Percentiles rank a stretch among this genome's conserved stretches.
phyloP scores from a whole-genome alignment of 768 basidiomycete genomes.

The Hygrophorus russula region DNA sequence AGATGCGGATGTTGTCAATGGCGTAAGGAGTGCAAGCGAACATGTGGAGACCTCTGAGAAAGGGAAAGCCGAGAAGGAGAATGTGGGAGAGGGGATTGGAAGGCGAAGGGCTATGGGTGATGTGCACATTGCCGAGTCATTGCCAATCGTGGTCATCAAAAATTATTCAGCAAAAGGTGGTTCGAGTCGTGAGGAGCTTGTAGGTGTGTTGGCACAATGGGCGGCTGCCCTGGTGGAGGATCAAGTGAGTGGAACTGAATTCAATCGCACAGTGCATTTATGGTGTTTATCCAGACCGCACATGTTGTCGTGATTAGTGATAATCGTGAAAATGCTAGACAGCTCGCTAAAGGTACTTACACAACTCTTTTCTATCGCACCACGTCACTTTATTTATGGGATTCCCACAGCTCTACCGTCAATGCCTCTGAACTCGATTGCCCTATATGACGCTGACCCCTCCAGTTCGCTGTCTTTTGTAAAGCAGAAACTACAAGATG shows the following conservation, averaged over 20 bases:
- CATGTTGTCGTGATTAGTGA: slow-evolving; percentile 90
- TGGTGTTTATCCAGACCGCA: slow-evolving; percentile 46
- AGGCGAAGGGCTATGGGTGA: slow-evolving; percentile 30
- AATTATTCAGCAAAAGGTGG: slow-evolving; percentile 59
- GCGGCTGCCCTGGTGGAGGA: slow-evolving; percentile 73
- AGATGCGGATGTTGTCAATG: slow-evolving; percentile 1
- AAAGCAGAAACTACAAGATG: slow-evolving; percentile 60
- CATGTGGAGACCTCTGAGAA: neutral
- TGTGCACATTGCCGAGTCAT: slow-evolving; percentile 38
- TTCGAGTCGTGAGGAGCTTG: slow-evolving; percentile 54
- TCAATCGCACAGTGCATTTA: neutral
- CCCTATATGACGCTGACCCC: slow-evolving; percentile 78
- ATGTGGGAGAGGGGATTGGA: slow-evolving; percentile 10
- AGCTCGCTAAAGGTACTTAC: slow-evolving; percentile 61
- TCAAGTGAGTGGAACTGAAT: slow-evolving; percentile 33
- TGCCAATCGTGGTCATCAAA: slow-evolving; percentile 83
- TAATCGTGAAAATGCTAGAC: slow-evolving; percentile 77
- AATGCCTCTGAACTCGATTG: slow-evolving; percentile 70
- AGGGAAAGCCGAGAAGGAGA: slow-evolving; percentile 6
- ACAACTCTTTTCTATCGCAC: neutral
- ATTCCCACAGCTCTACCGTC: slow-evolving; percentile 57
- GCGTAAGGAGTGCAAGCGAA: slow-evolving; percentile 2
- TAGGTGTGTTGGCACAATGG: slow-evolving; percentile 75
- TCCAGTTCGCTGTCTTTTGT: slow-evolving; percentile 74
- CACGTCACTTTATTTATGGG: neutral